phyloP scores from a whole-genome alignment of 768 basidiomycete species.

The Mrakia hoshinonis region DNA sequence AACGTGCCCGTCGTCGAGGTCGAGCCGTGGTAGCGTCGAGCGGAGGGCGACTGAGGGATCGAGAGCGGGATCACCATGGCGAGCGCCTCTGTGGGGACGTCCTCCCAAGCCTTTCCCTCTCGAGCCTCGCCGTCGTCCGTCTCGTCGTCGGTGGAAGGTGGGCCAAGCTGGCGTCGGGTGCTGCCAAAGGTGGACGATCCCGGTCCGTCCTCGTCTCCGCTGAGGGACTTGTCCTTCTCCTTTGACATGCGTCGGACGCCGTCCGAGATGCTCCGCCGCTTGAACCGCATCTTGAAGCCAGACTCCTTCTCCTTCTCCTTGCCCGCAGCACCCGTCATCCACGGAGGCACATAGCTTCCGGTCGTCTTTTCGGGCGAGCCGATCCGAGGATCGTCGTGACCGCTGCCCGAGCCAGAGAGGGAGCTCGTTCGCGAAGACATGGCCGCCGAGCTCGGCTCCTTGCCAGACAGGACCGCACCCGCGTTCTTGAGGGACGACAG shows the following conservation, averaged over 20 bases:
- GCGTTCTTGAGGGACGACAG: conserved; percentile 24
- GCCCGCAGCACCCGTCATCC: conserved; percentile 11
- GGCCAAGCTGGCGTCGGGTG: conserved; percentile 5
- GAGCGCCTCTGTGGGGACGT: conserved; percentile 28
- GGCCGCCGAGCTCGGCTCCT: neutral
- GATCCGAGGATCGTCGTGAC: neutral
- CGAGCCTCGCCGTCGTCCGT: conserved; percentile 27
- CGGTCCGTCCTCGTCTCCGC: conserved; percentile 20
- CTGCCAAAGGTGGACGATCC: conserved; percentile 6
- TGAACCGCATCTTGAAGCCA: conserved; percentile 23
- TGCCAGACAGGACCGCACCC: neutral
- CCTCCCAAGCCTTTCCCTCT: conserved; percentile 30
- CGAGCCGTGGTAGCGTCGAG: neutral
- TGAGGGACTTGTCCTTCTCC: neutral
- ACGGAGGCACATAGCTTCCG: conserved; percentile 22
- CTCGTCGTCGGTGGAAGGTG: conserved; percentile 24
- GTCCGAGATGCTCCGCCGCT: conserved; percentile 24
- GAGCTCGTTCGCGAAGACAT: conserved; percentile 15
- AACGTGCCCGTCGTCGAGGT: neutral
- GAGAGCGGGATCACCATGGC: conserved; percentile 30
- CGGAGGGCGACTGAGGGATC: conserved; percentile 11
- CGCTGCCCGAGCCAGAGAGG: conserved; percentile 18
- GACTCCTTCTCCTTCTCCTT: conserved; percentile 15
- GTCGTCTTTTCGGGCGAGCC: neutral
- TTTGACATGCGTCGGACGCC: conserved; percentile 6